A percentile compares a stretch with the other conserved stretches of the same genome.
These are phyloP conservation scores for Colletotrichum destructivum DNA, from an alignment of 2,329 filamentous ascomycete species.

Conservation along the genomic window DNA sequence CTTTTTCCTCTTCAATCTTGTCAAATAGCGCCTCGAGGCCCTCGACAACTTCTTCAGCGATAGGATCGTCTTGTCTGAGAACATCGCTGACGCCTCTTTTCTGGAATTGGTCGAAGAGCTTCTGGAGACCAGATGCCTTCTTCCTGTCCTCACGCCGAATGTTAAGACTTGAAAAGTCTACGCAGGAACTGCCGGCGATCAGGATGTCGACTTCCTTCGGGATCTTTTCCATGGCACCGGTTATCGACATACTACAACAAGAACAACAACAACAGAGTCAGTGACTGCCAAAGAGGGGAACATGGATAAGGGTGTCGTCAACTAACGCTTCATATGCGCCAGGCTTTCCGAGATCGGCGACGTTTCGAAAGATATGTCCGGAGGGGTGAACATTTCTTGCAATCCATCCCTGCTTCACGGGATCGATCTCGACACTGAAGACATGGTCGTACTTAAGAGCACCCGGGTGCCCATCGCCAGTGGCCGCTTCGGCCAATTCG, in stretches of 20 bases:
- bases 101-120: constrained; percentile 59
- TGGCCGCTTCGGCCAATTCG: constrained; percentile 64
- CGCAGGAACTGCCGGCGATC: constrained; percentile 81
- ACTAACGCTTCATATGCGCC: constrained; percentile 61
- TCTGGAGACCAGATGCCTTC: constrained; percentile 64
- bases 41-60: constrained; percentile 1
- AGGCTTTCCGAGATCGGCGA: constrained; percentile 66
- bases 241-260: constrained; percentile 72
- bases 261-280: constrained; percentile 18
- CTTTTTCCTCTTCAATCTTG: constrained; percentile 69
- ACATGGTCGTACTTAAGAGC: constrained; percentile 66
- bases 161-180: constrained; percentile 81
- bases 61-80: constrained; percentile 50
- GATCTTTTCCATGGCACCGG: constrained; percentile 71
- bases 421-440: constrained; percentile 76
- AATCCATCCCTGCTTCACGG: constrained; percentile 76
- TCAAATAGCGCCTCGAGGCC: constrained; percentile 60
- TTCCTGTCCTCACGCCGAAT: constrained; percentile 59
- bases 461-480: constrained; percentile 47
- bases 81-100: constrained; percentile 63
- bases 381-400: constrained; percentile 69
- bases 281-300: constrained; percentile 21
- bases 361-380: constrained; percentile 70
- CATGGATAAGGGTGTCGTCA: background rate
- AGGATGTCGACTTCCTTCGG: constrained; percentile 75